phyloP scores from a whole-genome alignment of 2,329 filamentous ascomycete genomes.

The Niveomyces coronatus region DNA sequence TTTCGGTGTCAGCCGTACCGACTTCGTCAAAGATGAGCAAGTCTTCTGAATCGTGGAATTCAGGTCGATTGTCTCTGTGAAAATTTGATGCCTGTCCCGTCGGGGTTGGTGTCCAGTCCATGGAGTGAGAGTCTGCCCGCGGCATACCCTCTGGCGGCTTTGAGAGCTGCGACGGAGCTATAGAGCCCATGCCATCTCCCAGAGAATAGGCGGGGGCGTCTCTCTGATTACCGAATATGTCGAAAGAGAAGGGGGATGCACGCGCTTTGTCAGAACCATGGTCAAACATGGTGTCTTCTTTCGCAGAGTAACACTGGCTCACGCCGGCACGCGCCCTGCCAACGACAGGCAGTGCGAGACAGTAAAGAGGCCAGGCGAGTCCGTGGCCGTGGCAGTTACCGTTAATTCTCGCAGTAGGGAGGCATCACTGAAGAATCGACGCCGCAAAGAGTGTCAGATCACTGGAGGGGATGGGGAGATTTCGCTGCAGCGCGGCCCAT shows the following conservation, averaged over 20 bases:
- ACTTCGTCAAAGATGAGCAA: conserved; percentile 13
- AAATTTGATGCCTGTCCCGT: conserved; percentile 18
- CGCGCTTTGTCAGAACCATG: conserved; percentile 3
- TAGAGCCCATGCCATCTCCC: conserved; percentile 1
- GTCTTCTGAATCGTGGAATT: conserved; percentile 8
- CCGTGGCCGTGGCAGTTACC: conserved; percentile 6
- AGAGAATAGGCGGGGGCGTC: neutral
- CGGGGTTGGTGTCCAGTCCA: conserved; percentile 29
- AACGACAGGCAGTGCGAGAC: neutral
- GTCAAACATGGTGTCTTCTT: conserved; percentile 9
- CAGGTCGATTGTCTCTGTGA: conserved; percentile 7
- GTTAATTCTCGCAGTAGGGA: conserved; percentile 4
- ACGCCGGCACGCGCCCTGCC: neutral
- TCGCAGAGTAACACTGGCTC: no score
- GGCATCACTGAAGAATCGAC: conserved; percentile 5
- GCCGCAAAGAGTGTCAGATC: neutral
- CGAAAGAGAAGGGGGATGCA: conserved; percentile 4
- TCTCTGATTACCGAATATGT: conserved; percentile 1
- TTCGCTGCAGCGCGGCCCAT: conserved; percentile 7
- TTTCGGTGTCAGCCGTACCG: conserved; percentile 7
- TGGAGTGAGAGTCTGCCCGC: conserved; percentile 13
- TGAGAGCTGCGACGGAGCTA: conserved; percentile 3
- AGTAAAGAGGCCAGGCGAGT: conserved; percentile 1
- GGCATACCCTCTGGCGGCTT: conserved; percentile 2
- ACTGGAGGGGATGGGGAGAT: conserved; percentile 1